Evolutionary conservation across 2,329 filamentous ascomycete species (phyloP), one percentile per base, ranked within the genome.

Genomic region (Trichoderma lentiforme): DNA sequence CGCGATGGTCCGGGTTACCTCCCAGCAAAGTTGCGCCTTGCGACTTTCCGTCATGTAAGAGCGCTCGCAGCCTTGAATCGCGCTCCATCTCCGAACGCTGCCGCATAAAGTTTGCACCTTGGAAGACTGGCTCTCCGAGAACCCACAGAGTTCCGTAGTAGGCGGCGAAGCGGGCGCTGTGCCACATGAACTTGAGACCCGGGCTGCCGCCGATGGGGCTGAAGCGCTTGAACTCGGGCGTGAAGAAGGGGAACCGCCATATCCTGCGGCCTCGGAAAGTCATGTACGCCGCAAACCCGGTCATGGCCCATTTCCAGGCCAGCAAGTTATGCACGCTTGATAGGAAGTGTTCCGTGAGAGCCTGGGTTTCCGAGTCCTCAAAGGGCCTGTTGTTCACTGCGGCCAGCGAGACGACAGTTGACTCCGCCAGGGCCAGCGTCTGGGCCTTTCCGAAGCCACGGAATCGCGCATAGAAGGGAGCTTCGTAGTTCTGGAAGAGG

Each of bases 231-330:
- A 77, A 74, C 58, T 80, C 79, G 3, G 83, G 82, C 47, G 76
- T 78, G 75, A 79, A 82, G 53, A 85, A 78, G 18, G 83, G 83
- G 74, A 86, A 85, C 6, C 78, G 79, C 74, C 81, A 83, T 4
- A 76, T 80, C 24, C 74, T 74, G 53, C 80, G 79, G 5, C 78
- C 77, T 11, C 74, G 72, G 39, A 76, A 79, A 1, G 81, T 72
- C 64, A 80, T 34, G 58, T 72, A 74, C 3, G 66, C 71, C 6
- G 81, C 77, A 1, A 78, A 15, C 21, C 71, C 75, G 0, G 76
- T 72, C 26, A 79, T 73, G 21, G 79, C 76, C 72, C 76, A 74
- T 66, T 77, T 76, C 74, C 78, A 80, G 14, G 77, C 71, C 7
- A 79, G 71, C n/a, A 79, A 80, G 43, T 76, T 80, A 58, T 79